phyloP scores from a whole-genome alignment of 2,329 filamentous ascomycete genomes.

The Colletotrichum somersetense region DNA sequence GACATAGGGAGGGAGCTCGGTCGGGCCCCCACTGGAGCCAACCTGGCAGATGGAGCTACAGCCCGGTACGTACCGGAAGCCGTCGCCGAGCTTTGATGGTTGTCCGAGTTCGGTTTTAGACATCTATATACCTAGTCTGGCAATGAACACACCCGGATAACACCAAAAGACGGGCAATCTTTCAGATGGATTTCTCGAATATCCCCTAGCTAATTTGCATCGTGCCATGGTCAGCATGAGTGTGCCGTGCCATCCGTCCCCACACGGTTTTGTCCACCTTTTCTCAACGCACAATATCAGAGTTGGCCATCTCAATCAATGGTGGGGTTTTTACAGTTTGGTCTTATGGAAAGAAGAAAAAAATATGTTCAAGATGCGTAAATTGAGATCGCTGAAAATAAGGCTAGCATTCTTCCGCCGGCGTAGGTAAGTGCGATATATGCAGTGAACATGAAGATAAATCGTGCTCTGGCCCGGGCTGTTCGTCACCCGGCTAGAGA shows the following conservation, averaged over 20 bases:
- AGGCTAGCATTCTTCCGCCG: constrained; percentile 18
- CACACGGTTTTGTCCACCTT: neutral
- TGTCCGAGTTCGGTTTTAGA: neutral
- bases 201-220: neutral
- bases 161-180: neutral
- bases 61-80: constrained; percentile 32
- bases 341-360: neutral
- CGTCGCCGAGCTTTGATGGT: neutral
- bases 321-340: constrained; percentile 2
- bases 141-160: neutral
- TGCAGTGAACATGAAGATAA: constrained; percentile 30
- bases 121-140: no score
- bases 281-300: neutral
- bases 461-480: constrained; percentile 32
- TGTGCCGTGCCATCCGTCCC: neutral
- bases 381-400: constrained; percentile 18
- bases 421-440: constrained; percentile 19
- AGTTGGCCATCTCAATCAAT: constrained; percentile 15
- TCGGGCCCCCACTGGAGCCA: constrained; percentile 18
- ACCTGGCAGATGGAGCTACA: constrained; percentile 5
- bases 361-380: constrained; percentile 19
- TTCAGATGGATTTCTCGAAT: neutral
- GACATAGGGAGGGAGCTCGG: constrained; percentile 38
- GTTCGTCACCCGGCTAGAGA: constrained; percentile 30
- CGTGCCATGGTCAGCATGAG: neutral